Percentiles rank a stretch among this genome's conserved stretches.
Evolutionary conservation across 306 rosid genomes (phyloP).

Genomic region (Vachellia pachyceras): DNA sequence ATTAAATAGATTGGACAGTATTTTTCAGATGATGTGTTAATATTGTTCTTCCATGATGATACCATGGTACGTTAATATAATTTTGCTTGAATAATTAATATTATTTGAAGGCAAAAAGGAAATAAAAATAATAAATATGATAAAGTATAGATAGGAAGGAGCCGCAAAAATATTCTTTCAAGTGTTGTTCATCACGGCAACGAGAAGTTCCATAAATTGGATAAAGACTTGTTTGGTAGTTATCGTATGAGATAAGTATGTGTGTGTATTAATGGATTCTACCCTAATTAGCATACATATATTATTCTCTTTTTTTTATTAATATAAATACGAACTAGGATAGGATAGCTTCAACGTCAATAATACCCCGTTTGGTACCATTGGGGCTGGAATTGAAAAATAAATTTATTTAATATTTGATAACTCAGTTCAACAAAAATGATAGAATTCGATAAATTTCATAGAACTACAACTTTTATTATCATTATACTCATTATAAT

Average conservation of each 20-base stretch:
- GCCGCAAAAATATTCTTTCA: background rate
- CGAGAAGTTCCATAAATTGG: background rate
- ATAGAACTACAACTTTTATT: too few species aligned
- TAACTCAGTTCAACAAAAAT: too few species aligned
- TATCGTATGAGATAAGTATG: background rate
- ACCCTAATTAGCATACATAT: too few species aligned
- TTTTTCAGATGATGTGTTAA: background rate
- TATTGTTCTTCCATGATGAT: background rate
- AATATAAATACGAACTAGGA: too few species aligned
- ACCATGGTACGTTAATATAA: background rate
- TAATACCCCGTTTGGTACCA: too few species aligned
- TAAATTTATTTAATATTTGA: too few species aligned
- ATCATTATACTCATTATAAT: too few species aligned
- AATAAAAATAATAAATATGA: background rate
- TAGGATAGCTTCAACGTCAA: too few species aligned
- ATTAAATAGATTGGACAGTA: background rate
- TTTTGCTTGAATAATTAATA: background rate
- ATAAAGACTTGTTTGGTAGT: background rate
- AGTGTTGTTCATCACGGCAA: background rate
- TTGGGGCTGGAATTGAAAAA: too few species aligned
- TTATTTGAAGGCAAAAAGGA: background rate
- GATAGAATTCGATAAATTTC: too few species aligned
- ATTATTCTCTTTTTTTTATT: too few species aligned
- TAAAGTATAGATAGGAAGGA: background rate
- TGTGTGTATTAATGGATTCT: too few species aligned